These are phyloP conservation scores for Dioszegia crocea DNA, from an alignment of 768 basidiomycete species.

Conservation along the genomic window DNA sequence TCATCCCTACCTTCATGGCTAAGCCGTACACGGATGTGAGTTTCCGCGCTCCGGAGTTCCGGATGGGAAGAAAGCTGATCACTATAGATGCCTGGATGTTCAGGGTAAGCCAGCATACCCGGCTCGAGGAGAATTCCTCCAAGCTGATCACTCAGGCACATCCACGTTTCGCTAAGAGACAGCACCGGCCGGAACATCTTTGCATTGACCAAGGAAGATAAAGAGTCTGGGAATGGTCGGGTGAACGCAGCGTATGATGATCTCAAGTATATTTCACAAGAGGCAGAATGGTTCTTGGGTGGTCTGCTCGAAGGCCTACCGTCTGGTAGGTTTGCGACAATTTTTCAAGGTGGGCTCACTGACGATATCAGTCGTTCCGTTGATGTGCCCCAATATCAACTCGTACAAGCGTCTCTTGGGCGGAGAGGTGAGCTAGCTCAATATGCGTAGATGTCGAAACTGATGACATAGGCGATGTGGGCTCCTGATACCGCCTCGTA, in stretches of 20 bases:
- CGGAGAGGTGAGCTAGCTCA: slow-evolving; percentile 59
- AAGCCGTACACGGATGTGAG: slow-evolving; percentile 90
- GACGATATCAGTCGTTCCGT: slow-evolving; percentile 65
- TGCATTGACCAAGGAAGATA: slow-evolving; percentile 62
- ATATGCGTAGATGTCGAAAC: neutral
- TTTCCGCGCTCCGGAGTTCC: slow-evolving; percentile 10
- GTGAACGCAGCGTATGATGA: slow-evolving; percentile 70
- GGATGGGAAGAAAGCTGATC: neutral
- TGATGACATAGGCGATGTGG: slow-evolving; percentile 62
- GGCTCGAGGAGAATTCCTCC: neutral
- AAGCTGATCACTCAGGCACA: slow-evolving; percentile 55
- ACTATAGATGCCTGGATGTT: slow-evolving; percentile 82
- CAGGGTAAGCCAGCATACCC: slow-evolving; percentile 61
- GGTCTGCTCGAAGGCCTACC: slow-evolving; percentile 83
- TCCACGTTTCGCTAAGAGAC: slow-evolving; percentile 81
- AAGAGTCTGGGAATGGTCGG: slow-evolving; percentile 59
- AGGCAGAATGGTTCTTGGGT: slow-evolving; percentile 89
- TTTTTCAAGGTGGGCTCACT: neutral
- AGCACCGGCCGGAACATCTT: slow-evolving; percentile 69
- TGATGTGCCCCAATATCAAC: slow-evolving; percentile 82
- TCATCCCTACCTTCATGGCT: slow-evolving; percentile 97
- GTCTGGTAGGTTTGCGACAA: slow-evolving; percentile 60
- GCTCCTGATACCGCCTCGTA: slow-evolving; percentile 89
- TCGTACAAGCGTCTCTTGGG: slow-evolving; percentile 95
- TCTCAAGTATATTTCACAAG: slow-evolving; percentile 74